Percentiles rank a stretch among this genome's conserved stretches.
These are phyloP conservation scores for Phytophthora lateralis DNA, from an alignment of 352 stramenopile genomes.

Conservation along the genomic window DNA sequence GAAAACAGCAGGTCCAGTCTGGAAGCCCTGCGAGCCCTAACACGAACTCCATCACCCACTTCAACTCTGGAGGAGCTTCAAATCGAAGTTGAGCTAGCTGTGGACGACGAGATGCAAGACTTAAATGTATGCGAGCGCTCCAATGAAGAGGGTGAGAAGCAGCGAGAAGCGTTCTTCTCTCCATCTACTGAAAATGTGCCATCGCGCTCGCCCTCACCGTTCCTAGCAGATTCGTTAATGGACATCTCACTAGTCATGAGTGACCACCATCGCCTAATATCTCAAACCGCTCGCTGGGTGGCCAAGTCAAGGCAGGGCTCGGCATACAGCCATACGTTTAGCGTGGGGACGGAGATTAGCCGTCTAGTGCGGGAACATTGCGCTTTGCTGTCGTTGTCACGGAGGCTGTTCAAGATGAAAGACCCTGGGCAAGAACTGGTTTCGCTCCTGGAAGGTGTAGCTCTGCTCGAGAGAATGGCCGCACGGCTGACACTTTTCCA, in stretches of 20 bases:
- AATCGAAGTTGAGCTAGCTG: constrained; percentile 25
- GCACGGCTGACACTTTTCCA: constrained; percentile 39
- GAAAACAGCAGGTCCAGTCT: constrained; percentile 56
- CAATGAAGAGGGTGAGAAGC: constrained; percentile 16
- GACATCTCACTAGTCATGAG: constrained; percentile 82
- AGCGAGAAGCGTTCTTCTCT: constrained; percentile 11
- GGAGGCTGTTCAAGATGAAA: constrained; percentile 55
- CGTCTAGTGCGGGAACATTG: constrained; percentile 63
- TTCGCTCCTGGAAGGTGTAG: constrained; percentile 59
- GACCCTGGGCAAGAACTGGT: constrained; percentile 55
- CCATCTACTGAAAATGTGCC: neutral
- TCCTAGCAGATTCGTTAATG: constrained; percentile 61
- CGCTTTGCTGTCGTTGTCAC: constrained; percentile 49
- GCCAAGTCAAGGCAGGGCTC: constrained; percentile 38
- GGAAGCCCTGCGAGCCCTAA: constrained; percentile 28
- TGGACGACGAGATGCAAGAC: constrained; percentile 10
- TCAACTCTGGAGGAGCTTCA: constrained; percentile 27
- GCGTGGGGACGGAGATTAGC: constrained; percentile 55
- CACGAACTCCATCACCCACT: constrained; percentile 39
- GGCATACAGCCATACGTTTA: constrained; percentile 12
- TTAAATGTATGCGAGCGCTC: constrained; percentile 24
- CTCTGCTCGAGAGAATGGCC: constrained; percentile 49
- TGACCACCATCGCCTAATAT: constrained; percentile 70
- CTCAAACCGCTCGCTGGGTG: constrained; percentile 54
- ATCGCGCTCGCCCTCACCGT: constrained; percentile 24